Percentiles rank a stretch among this genome's conserved stretches.
Evolutionary conservation across 192 early-diverging fungal species (phyloP).

Genomic region (Backusella tuberculispora): DNA sequence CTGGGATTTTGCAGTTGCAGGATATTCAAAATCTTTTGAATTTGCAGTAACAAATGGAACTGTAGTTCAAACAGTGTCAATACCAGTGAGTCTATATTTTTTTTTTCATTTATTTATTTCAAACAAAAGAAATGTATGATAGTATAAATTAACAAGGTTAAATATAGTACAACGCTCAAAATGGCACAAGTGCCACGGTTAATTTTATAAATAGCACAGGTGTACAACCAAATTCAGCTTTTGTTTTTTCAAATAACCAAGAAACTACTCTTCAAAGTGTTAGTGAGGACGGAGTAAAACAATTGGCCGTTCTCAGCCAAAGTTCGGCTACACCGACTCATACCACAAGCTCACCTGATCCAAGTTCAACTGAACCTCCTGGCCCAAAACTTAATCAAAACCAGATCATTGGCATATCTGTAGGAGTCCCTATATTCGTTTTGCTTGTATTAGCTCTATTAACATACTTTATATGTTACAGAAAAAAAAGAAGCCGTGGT

Average conservation of each 20-base stretch:
- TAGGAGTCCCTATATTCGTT: background rate
- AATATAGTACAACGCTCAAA: background rate
- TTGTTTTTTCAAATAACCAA: background rate
- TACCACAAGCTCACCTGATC: background rate
- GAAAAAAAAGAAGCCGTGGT: background rate
- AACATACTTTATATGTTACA: background rate
- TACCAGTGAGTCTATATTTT: background rate
- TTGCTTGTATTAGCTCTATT: background rate
- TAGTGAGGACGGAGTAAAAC: background rate
- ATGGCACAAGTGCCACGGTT: background rate
- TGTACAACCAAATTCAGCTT: background rate
- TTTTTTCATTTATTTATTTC: no score
- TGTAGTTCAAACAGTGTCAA: background rate
- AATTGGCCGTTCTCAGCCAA: conserved; percentile 9
- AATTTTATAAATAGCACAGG: background rate
- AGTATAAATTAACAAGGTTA: background rate
- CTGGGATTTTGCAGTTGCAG: conserved; percentile 3
- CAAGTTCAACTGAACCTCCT: background rate
- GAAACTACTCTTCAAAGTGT: background rate
- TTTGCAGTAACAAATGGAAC: conserved; percentile 3
- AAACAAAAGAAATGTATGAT: background rate
- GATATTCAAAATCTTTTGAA: background rate
- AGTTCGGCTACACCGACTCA: background rate
- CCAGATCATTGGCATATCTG: background rate
- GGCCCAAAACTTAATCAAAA: background rate